Evolutionary conservation across 805 yeast genomes (phyloP).

Genomic region (Candida pseudoglaebosa): DNA sequence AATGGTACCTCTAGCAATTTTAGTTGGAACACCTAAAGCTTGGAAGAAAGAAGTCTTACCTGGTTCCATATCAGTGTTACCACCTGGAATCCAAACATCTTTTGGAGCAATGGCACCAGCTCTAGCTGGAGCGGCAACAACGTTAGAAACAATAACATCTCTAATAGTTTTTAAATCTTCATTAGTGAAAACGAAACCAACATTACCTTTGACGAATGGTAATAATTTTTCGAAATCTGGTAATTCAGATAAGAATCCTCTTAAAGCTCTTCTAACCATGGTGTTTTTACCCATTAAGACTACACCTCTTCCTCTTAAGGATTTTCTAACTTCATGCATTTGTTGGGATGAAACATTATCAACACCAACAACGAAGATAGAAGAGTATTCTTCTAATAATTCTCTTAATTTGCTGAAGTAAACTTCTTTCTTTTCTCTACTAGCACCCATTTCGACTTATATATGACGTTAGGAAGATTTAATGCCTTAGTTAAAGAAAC

Average conservation of each 20-base stretch:
- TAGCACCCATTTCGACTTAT: constrained; percentile 99
- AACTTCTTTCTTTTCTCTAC: constrained; percentile 95
- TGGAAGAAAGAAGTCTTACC: constrained; percentile 99
- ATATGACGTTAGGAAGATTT: constrained; percentile 84
- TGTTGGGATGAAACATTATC: constrained; percentile 99
- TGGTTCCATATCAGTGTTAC: constrained; percentile 99
- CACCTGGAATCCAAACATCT: constrained; percentile 97
- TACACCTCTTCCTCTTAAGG: constrained; percentile 91
- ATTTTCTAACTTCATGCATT: constrained; percentile 99
- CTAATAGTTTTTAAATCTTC: constrained; percentile 87
- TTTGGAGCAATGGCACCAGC: constrained; percentile 99
- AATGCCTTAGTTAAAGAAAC: constrained; percentile 45
- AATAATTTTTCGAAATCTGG: constrained; percentile 94
- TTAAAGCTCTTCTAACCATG: constrained; percentile 99
- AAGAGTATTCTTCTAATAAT: constrained; percentile 94
- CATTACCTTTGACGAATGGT: constrained; percentile 96
- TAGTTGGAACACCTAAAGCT: constrained; percentile 99
- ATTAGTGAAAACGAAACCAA: constrained; percentile 99
- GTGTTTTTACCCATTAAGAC: constrained; percentile 99
- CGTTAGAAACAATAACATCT: constrained; percentile 83
- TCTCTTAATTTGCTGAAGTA: constrained; percentile 94
- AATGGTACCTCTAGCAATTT: constrained; percentile 99
- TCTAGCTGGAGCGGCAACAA: constrained; percentile 99
- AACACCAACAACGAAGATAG: constrained; percentile 98
- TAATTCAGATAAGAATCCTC: constrained; percentile 88